Evolutionary conservation across 495 filamentous ascomycete genomes (phyloP).

Genomic region (Penicillium steckii): DNA sequence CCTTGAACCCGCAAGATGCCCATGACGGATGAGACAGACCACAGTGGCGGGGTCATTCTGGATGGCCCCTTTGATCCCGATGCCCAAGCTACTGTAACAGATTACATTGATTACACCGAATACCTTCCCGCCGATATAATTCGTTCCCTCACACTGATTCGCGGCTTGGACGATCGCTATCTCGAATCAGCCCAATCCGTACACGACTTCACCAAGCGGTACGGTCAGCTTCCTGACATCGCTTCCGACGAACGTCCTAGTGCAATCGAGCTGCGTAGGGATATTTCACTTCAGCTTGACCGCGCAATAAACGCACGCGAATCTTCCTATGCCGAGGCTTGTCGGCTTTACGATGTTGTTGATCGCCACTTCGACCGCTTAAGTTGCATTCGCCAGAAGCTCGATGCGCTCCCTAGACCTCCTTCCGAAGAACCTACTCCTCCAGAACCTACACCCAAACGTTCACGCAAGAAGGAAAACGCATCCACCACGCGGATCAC

Average conservation of each 20-base stretch:
- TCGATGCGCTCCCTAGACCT: conserved; percentile 72
- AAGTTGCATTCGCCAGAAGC: conserved; percentile 75
- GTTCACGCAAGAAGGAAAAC: conserved; percentile 47
- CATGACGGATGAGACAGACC: conserved; percentile 40
- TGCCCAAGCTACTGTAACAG: conserved; percentile 88
- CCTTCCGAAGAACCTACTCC: conserved; percentile 66
- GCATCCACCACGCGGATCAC: conserved; percentile 57
- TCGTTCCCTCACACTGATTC: conserved; percentile 85
- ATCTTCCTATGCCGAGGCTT: conserved; percentile 78
- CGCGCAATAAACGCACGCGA: conserved; percentile 73
- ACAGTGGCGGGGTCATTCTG: conserved; percentile 46
- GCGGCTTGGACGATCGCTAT: conserved; percentile 75
- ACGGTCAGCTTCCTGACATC: conserved; percentile 66
- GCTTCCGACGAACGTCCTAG: conserved; percentile 53
- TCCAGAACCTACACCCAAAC: conserved; percentile 50
- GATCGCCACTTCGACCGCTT: conserved; percentile 76
- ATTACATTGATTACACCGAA: conserved; percentile 96
- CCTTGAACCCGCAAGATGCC: conserved; percentile 21
- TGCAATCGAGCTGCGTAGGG: conserved; percentile 61
- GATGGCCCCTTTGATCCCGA: conserved; percentile 72
- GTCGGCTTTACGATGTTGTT: conserved; percentile 74
- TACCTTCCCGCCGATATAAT: conserved; percentile 91
- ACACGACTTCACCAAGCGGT: conserved; percentile 69
- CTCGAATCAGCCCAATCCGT: conserved; percentile 61
- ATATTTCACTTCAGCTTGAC: conserved; percentile 72